Base-by-base conservation (phyloP, 108 stramenopile species). In the Skeletonema marinoi region DNA sequence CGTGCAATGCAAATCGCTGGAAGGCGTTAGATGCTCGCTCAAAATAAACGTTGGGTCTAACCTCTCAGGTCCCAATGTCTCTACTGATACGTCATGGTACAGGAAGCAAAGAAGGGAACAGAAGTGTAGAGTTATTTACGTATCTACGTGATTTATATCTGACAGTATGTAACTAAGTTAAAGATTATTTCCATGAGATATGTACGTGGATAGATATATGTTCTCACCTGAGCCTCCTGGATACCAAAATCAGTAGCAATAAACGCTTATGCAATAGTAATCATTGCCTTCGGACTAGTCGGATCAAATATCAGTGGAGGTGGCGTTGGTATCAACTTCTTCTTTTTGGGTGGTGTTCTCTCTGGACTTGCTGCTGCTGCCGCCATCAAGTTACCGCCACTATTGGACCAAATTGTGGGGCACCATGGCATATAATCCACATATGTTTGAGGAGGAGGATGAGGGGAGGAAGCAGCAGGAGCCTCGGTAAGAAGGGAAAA, bases 181-280 rank as follows among this genome's bases (percentile, higher is more conserved):
- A 46, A 46, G 3, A 16, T 0, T 46, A 3, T 3, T 46, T 46
- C 1, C 16, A 46, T 16, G 16, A 46, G 16, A 46, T 3, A n/a
- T 4, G 44, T 8, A 39, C 6, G 39, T 39, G 7, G 39, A 39
- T 39, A 39, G 60, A n/a, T n/a, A n/a, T 74, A 58, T 31, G 16
- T n/a, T n/a, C 16, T 66, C 31, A 67, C 51, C 64, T 61, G 59
- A 12, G 17, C 35, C 31, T 65, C 38, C 11, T 35, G 70, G 66
- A 75, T 67, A n/a, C 75, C 75, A 60, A 75, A 68, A 68, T 75
- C 75, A 12, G 75, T 68, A 46, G 60, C 60, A 25, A 76, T 46
- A 58, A 76, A 76, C 3, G 75, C 48, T 62, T 68, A 62, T 14
- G 67, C 60, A 33, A 68, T 68, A 33, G 75, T 38, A 33, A 76